These are phyloP conservation scores for Candida vaughaniae DNA, from an alignment of 805 yeast species.

Conservation along the genomic window DNA sequence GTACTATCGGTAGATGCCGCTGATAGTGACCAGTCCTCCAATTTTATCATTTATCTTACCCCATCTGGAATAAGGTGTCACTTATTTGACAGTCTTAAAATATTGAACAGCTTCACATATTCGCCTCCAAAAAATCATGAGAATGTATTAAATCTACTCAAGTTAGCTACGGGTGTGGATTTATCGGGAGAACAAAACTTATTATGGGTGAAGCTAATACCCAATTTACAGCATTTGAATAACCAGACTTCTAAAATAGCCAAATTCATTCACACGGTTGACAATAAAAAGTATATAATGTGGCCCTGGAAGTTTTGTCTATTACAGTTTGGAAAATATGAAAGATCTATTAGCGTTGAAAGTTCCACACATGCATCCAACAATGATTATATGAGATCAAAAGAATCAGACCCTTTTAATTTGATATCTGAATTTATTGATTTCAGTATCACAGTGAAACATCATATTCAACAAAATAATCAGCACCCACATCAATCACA, in stretches of 20 bases:
- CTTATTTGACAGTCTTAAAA: conserved; percentile 28
- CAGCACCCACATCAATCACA: conserved; percentile 4
- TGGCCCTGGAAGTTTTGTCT: conserved; percentile 76
- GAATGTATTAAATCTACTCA: conserved; percentile 29
- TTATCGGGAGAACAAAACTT: conserved; percentile 19
- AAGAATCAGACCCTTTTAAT: conserved; percentile 25
- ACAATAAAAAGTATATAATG: conserved; percentile 53
- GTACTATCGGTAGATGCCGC: conserved; percentile 14
- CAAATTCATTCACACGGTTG: conserved; percentile 52
- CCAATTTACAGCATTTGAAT: conserved; percentile 65
- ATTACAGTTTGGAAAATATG: conserved; percentile 47
- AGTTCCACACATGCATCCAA: background rate
- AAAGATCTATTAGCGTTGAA: conserved; percentile 8
- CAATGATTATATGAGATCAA: conserved; percentile 10
- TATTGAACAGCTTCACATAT: conserved; percentile 23
- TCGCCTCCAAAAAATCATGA: conserved; percentile 19
- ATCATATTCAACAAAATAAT: conserved; percentile 12
- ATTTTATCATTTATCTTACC: conserved; percentile 36
- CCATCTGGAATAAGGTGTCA: conserved; percentile 47
- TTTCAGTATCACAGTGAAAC: conserved; percentile 25
- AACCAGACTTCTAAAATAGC: conserved; percentile 66
- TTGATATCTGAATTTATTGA: conserved; percentile 38
- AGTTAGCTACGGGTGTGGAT: conserved; percentile 36
- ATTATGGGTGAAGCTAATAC: conserved; percentile 67
- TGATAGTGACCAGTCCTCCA: conserved; percentile 14